Evolutionary conservation across 306 rosid genomes (phyloP).

Genomic region (Medicago lupulina): DNA sequence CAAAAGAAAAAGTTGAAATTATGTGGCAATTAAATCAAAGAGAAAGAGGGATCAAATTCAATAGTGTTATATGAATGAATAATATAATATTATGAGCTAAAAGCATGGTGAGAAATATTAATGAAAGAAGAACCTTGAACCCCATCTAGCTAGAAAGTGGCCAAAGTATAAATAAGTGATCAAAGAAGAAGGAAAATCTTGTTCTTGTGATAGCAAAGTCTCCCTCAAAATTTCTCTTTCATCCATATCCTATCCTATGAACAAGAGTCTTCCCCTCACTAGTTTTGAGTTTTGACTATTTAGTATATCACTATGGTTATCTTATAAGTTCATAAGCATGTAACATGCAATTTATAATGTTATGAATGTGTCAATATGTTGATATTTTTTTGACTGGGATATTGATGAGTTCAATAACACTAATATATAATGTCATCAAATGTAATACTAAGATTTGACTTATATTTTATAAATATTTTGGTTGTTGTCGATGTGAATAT

Average conservation of each 20-base stretch:
- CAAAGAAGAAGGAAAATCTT: not conserved
- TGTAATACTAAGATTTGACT: too few relatives aligned
- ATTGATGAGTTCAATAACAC: too few relatives aligned
- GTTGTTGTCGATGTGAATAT: too few relatives aligned
- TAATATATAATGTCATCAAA: too few relatives aligned
- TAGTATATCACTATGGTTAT: not conserved
- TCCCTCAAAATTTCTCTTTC: constrained; percentile 4
- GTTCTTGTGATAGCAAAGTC: not conserved
- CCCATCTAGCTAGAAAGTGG: constrained; percentile 24
- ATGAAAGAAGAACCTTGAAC: not conserved
- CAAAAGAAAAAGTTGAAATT: too few relatives aligned
- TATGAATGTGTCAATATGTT: not conserved
- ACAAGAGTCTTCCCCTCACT: not conserved
- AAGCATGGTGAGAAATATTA: not conserved
- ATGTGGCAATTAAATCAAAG: too few relatives aligned
- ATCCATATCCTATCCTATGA: not conserved
- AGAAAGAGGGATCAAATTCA: not conserved
- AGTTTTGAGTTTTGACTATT: not conserved
- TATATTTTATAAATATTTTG: too few relatives aligned
- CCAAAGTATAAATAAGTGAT: not conserved
- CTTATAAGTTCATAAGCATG: not conserved
- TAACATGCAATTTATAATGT: constrained; percentile 16
- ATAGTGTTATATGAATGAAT: not conserved
- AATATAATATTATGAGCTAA: too few relatives aligned
- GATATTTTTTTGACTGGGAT: too few relatives aligned